A percentile compares a stretch with the other conserved stretches of the same genome.
Conservation (phyloP, 192 early-diverging fungal species). For the Rhizoclosmatium globosum region DNA sequence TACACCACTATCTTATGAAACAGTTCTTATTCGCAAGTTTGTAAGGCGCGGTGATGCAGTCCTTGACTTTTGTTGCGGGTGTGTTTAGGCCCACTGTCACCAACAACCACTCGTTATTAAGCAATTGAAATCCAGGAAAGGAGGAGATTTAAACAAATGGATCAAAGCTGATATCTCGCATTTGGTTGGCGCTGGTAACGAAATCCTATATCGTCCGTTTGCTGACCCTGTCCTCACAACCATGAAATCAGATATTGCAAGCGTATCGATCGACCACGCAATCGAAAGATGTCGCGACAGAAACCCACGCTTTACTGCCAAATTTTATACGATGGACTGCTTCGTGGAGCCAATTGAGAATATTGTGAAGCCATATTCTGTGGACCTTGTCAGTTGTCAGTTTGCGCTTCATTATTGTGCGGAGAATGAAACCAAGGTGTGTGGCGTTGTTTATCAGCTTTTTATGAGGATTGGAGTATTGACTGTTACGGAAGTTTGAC, state of each 20-base stretch:
- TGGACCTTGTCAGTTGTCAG: conserved; percentile 89
- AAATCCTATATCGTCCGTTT: background rate
- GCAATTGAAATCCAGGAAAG: conserved; percentile 15
- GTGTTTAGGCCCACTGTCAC: conserved; percentile 63
- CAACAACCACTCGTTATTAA: background rate
- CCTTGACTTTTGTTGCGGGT: conserved; percentile 92
- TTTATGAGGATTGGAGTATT: conserved; percentile 71
- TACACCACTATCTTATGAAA: no score
- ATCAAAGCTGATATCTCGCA: conserved; percentile 72
- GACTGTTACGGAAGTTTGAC: conserved; percentile 39
- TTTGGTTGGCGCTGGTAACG: conserved; percentile 79
- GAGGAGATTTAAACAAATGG: conserved; percentile 57
- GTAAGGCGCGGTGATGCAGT: conserved; percentile 63
- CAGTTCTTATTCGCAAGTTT: conserved; percentile 77
- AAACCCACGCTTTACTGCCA: conserved; percentile 69
- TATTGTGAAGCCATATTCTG: conserved; percentile 3
- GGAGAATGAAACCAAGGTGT: conserved; percentile 78
- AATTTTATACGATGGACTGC: conserved; percentile 88
- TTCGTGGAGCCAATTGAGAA: conserved; percentile 55
- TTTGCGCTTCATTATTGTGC: conserved; percentile 98
- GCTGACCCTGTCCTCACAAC: background rate
- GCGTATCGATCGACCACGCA: conserved; percentile 86
- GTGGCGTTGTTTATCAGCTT: conserved; percentile 76
- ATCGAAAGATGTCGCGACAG: conserved; percentile 69
- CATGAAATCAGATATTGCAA: conserved; percentile 79